These are phyloP conservation scores for Metschnikowia kofuensis DNA, from an alignment of 805 yeast genomes.

Conservation along the genomic window DNA sequence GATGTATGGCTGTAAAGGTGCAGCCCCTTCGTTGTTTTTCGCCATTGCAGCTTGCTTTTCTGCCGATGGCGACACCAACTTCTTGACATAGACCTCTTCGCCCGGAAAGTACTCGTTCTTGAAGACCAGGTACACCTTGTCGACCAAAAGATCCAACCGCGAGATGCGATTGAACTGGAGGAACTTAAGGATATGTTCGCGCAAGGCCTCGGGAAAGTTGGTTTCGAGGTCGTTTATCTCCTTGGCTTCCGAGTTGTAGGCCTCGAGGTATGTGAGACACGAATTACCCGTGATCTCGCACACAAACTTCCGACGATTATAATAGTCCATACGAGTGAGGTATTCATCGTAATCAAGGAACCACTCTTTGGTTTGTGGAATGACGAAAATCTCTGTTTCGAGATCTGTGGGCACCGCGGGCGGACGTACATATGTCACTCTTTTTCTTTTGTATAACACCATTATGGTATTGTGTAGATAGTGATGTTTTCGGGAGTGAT, in stretches of 20 bases:
- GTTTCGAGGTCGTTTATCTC: constrained; percentile 63
- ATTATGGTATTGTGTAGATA: constrained; percentile 22
- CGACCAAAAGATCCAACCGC: constrained; percentile 83
- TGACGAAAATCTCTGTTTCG: constrained; percentile 70
- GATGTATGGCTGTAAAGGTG: constrained; percentile 11
- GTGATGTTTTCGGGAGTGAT: not conserved
- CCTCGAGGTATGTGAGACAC: constrained; percentile 87
- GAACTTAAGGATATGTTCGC: constrained; percentile 85
- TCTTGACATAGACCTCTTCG: constrained; percentile 67
- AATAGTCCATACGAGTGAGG: constrained; percentile 67
- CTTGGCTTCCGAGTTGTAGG: constrained; percentile 65
- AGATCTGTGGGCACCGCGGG: constrained; percentile 55
- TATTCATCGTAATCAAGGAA: constrained; percentile 75
- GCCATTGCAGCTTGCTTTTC: not conserved
- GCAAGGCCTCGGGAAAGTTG: constrained; percentile 84
- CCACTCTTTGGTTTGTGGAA: constrained; percentile 88
- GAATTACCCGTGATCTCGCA: constrained; percentile 96
- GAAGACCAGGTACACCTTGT: constrained; percentile 74
- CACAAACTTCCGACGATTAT: constrained; percentile 73
- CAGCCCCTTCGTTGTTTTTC: not conserved
- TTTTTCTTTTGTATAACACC: constrained; percentile 78
- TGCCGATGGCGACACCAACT: constrained; percentile 6
- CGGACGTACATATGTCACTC: constrained; percentile 57
- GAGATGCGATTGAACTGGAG: constrained; percentile 80
- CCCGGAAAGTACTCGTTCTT: constrained; percentile 89